These are phyloP conservation scores for Coemansia sp. DNA, from an alignment of 192 early-diverging fungal species.

Conservation along the genomic window DNA sequence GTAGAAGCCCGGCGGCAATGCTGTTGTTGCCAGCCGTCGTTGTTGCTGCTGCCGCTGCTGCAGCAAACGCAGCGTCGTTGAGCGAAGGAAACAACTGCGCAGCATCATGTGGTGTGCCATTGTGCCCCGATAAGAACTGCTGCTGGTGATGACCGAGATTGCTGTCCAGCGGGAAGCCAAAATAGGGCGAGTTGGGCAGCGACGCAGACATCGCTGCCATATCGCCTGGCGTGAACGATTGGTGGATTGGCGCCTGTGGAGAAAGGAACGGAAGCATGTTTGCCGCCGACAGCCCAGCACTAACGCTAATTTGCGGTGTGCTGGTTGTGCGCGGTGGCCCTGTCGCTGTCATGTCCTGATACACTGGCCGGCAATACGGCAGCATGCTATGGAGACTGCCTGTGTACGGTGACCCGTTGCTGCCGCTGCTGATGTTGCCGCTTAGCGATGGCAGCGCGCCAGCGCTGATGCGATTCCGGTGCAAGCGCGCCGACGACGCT, in stretches of 20 bases:
- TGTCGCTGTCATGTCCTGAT: background rate
- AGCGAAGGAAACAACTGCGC: slow-evolving; percentile 37
- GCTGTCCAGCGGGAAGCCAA: slow-evolving; percentile 28
- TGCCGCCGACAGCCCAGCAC: background rate
- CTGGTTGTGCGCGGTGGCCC: background rate
- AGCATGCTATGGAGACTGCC: background rate
- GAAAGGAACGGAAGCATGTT: slow-evolving; percentile 28
- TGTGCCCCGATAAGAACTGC: slow-evolving; percentile 11
- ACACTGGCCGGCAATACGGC: slow-evolving; percentile 27
- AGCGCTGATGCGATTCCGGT: slow-evolving; percentile 21
- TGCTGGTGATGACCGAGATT: slow-evolving; percentile 5
- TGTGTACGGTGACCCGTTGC: slow-evolving; percentile 21
- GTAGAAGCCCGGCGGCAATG: background rate
- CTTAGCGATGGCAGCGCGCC: slow-evolving; percentile 10
- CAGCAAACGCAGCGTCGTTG: slow-evolving; percentile 29
- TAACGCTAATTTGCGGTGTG: slow-evolving; percentile 13
- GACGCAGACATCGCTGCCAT: slow-evolving; percentile 37
- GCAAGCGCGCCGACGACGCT: slow-evolving; percentile 7
- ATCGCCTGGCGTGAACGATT: slow-evolving; percentile 23
- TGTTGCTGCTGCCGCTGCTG: slow-evolving; percentile 6
- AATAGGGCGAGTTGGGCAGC: slow-evolving; percentile 48
- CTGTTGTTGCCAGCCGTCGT: background rate
- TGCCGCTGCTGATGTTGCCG: slow-evolving; percentile 7
- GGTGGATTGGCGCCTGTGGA: slow-evolving; percentile 23
- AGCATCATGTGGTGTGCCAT: slow-evolving; percentile 25